These are phyloP conservation scores for Camelina neglecta DNA, from an alignment of 345 rosid genomes.

Conservation along the genomic window DNA sequence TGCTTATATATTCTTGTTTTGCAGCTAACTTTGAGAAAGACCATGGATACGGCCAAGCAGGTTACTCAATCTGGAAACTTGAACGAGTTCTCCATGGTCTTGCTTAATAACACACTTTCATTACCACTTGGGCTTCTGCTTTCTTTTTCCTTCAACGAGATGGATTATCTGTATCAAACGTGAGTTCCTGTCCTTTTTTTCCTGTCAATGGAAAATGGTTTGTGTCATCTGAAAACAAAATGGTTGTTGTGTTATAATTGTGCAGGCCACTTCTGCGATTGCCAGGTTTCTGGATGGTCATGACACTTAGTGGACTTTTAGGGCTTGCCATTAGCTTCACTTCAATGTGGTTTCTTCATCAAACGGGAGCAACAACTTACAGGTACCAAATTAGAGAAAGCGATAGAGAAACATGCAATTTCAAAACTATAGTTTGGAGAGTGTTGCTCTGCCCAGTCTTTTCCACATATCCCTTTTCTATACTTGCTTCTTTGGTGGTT, in stretches of 20 bases:
- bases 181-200: conserved; percentile 47
- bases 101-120: conserved; percentile 92
- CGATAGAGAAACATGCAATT: neutral
- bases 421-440: neutral
- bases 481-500: conserved; percentile 4
- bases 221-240: conserved; percentile 16
- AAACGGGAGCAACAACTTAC: conserved; percentile 97
- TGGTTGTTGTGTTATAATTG: conserved; percentile 17
- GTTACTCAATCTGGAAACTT: conserved; percentile 86
- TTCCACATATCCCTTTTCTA: neutral
- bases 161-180: conserved; percentile 78
- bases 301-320: conserved; percentile 87
- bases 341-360: conserved; percentile 99
- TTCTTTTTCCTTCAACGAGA: conserved; percentile 77
- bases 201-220: conserved; percentile 1
- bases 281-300: conserved; percentile 88
- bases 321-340: conserved; percentile 98
- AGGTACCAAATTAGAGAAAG: conserved; percentile 57
- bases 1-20: conserved; percentile 37
- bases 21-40: conserved; percentile 90
- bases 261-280: conserved; percentile 84
- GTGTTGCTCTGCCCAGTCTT: neutral
- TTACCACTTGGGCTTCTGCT: conserved; percentile 86
- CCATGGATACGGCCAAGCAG: conserved; percentile 98
- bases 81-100: conserved; percentile 97